Percentiles rank a stretch among this genome's conserved stretches.
Conservation (phyloP, 768 basidiomycete species). For the Leucosporidium scottii region DNA sequence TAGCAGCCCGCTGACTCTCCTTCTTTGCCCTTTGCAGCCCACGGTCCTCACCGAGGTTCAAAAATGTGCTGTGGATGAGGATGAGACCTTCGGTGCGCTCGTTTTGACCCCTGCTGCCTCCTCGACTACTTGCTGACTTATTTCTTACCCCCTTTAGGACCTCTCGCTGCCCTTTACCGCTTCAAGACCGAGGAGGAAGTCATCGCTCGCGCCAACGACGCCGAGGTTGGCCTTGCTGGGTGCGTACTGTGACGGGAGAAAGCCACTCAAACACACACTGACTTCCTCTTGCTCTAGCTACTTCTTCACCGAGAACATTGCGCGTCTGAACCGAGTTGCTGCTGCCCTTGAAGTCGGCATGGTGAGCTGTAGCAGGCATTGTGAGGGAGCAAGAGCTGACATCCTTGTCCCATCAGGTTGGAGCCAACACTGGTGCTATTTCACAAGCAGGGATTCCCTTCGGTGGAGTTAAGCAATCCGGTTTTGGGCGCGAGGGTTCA, state of each 20-base stretch:
- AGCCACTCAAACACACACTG: too few species aligned
- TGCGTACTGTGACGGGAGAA: too few species aligned
- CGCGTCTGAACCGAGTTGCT: slow-evolving; percentile 86
- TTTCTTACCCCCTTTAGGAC: neutral
- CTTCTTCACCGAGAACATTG: slow-evolving; percentile 81
- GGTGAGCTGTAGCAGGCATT: slow-evolving; percentile 5
- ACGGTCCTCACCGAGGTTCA: slow-evolving; percentile 80
- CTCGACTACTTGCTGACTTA: too few species aligned
- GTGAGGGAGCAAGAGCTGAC: too few species aligned
- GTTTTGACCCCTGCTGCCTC: neutral
- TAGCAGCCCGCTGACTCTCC: neutral
- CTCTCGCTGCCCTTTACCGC: slow-evolving; percentile 73
- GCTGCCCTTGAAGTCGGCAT: slow-evolving; percentile 73
- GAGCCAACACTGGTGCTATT: slow-evolving; percentile 56
- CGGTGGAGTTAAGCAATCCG: slow-evolving; percentile 64
- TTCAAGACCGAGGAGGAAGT: slow-evolving; percentile 95
- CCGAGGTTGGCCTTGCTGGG: slow-evolving; percentile 79
- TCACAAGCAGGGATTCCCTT: slow-evolving; percentile 77
- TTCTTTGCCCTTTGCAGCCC: slow-evolving; percentile 38
- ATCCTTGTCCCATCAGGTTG: neutral
- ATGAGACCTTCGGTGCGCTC: slow-evolving; percentile 80
- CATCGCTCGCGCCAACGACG: slow-evolving; percentile 71
- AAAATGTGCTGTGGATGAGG: slow-evolving; percentile 57
- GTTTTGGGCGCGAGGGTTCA: slow-evolving; percentile 75
- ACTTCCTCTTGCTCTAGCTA: slow-evolving; percentile 40